Base-by-base conservation (phyloP, 2,329 filamentous ascomycete genomes). In the Fusarium xylarioides region DNA sequence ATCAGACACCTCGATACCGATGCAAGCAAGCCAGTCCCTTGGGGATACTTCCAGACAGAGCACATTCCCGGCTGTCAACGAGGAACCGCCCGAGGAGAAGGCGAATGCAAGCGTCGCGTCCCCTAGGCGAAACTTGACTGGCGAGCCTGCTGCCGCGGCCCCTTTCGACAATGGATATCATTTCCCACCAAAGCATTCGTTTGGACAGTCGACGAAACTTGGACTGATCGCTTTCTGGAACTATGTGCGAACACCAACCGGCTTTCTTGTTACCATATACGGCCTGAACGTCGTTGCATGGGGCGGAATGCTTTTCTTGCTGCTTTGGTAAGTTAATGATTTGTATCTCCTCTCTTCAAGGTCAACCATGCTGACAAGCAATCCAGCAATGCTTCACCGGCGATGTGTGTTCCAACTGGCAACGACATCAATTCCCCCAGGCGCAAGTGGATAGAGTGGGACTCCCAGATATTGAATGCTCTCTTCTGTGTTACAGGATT, bases 401-500 rank as follows among this genome's bases (percentile, higher is more conserved):
- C 90, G 67, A 94, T 94, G 92, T 94, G 93, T 84, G 80, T 86
- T 74, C 91, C 88, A 1, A 84, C 84, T 40, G 95, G 93, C 83
- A 87, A 93, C 78, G 86, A 93, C 74, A 91, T 94, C 79, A 85
- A 94, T 77, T 94, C 92, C 1, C 90, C 93, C 4, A 89, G 94
- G n/a, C 86, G 92, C 26, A 91, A 91, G 67, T 97, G 95, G 94
- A 90, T 97, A 74, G 94, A 97, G 82, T 91, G 90, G 76, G 92
- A 95, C 80, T 93, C 92, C 3, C 94, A 97, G 79, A 92, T 97
- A 66, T 75, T 83, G 10, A 97, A 95, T 77, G 92, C 88, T 0
- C 88, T 97, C 2, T 97, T 97, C 86, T 96, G 93, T 81, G 91
- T 97, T 11, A 95, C 94, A 3, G 94, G 91, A 2, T 95, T 97